A percentile compares a stretch with the other conserved stretches of the same genome.
Evolutionary conservation across 768 basidiomycete species (phyloP).

Genomic region (Kondoa malvinella): DNA sequence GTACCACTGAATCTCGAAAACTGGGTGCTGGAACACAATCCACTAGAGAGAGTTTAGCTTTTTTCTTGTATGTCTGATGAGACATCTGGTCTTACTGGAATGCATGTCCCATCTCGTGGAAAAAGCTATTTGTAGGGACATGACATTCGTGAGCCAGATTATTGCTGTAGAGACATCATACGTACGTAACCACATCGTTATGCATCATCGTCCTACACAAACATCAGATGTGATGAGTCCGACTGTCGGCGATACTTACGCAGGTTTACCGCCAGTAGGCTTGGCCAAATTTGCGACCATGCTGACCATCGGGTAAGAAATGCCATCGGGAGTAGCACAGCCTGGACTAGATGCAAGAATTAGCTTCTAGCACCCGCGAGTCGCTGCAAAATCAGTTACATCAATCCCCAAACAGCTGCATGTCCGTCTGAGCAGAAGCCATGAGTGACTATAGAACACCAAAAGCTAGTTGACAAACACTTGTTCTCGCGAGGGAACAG

Average conservation of each 20-base stretch:
- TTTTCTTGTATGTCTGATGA: no score
- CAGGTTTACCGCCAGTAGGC: constrained; percentile 59
- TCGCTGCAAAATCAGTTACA: no score
- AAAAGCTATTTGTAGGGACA: constrained; percentile 79
- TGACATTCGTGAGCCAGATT: constrained; percentile 57
- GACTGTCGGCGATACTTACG: constrained; percentile 40
- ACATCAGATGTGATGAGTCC: neutral
- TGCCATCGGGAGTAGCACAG: constrained; percentile 40
- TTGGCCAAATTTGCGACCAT: constrained; percentile 90
- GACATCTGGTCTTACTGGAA: no score
- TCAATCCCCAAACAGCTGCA: constrained; percentile 4
- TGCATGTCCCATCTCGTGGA: constrained; percentile 45
- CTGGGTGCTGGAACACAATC: neutral
- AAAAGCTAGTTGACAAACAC: neutral
- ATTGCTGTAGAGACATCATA: no score
- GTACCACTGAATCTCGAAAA: neutral
- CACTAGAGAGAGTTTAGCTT: no score
- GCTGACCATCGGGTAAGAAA: constrained; percentile 49
- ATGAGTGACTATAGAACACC: no score
- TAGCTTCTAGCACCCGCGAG: no score
- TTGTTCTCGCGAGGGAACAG: constrained; percentile 31
- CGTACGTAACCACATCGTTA: constrained; percentile 33
- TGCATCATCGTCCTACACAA: constrained; percentile 45
- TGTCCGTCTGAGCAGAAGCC: no score
- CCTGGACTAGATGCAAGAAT: constrained; percentile 44